Conservation (phyloP, 352 stramenopile species). For the Pythium grandisporangium region DNA sequence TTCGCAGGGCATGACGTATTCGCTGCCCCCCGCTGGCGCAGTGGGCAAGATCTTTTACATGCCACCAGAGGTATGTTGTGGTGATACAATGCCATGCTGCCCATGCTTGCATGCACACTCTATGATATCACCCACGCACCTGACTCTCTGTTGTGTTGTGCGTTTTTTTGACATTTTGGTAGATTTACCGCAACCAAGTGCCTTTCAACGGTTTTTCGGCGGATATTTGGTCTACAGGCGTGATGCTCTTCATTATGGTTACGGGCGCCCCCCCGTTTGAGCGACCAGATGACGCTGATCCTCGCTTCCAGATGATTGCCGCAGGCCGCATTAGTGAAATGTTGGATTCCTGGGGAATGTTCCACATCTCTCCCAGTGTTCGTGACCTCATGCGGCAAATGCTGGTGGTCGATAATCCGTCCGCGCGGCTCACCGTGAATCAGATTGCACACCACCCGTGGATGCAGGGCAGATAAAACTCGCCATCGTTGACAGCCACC, state of each 20-base stretch:
- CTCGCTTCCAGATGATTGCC: conserved; percentile 82
- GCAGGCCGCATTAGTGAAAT: conserved; percentile 72
- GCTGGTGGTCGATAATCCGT: conserved; percentile 76
- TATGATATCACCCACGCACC: too few species aligned
- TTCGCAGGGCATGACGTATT: conserved; percentile 80
- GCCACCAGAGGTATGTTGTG: conserved; percentile 57
- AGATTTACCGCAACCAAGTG: conserved; percentile 87
- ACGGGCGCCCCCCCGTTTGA: conserved; percentile 90
- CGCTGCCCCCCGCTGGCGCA: conserved; percentile 59
- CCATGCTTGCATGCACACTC: too few species aligned
- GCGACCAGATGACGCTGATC: conserved; percentile 66
- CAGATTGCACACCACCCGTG: conserved; percentile 81
- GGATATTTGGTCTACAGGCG: conserved; percentile 91
- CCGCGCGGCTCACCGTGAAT: conserved; percentile 63
- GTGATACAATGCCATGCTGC: too few species aligned
- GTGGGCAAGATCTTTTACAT: conserved; percentile 90
- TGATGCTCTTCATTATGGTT: conserved; percentile 95
- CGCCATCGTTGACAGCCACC: too few species aligned
- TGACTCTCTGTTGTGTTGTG: not conserved
- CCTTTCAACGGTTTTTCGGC: conserved; percentile 88
- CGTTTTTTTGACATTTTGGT: not conserved
- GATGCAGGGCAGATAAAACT: conserved; percentile 61
- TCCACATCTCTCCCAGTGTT: conserved; percentile 60
- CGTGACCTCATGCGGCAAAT: conserved; percentile 71
- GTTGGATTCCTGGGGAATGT: conserved; percentile 83